Evolutionary conservation across 495 filamentous ascomycete genomes (phyloP).

Genomic region (Lepraria neglecta): DNA sequence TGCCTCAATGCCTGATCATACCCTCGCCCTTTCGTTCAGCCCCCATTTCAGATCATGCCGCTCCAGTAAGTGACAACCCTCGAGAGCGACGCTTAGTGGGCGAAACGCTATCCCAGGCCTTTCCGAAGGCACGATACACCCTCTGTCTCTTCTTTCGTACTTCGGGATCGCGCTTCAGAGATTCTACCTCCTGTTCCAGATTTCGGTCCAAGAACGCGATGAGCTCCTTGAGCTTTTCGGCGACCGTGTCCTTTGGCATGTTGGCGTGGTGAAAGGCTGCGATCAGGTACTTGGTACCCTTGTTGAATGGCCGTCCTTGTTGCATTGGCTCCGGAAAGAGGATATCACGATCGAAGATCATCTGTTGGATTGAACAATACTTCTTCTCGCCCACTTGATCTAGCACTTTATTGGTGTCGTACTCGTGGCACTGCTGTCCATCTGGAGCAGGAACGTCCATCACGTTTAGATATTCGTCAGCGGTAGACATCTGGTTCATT

Average conservation of each 20-base stretch:
- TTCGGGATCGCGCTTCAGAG: constrained; percentile 8
- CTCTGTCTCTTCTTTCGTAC: constrained; percentile 7
- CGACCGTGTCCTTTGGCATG: background rate
- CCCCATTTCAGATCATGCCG: background rate
- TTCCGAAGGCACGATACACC: constrained; percentile 8
- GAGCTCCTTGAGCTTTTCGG: constrained; percentile 3
- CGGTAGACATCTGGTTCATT: constrained; percentile 18
- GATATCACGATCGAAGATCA: background rate
- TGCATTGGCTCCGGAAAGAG: constrained; percentile 6
- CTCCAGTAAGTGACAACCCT: too few relatives aligned
- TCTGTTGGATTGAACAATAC: background rate
- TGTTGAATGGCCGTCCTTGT: background rate
- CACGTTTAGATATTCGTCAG: constrained; percentile 10
- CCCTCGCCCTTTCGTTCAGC: background rate
- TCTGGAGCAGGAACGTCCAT: constrained; percentile 6
- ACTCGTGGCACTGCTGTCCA: constrained; percentile 6
- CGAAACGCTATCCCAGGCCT: background rate
- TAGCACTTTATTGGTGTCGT: background rate
- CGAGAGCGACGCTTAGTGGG: background rate
- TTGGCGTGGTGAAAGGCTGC: constrained; percentile 12
- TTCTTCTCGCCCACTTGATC: background rate
- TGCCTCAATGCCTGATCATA: too few relatives aligned
- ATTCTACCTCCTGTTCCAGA: background rate
- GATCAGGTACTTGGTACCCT: background rate
- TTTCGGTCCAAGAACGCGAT: background rate